Base-by-base conservation (phyloP, 345 rosid species). In the Rubroshorea leprosula region DNA sequence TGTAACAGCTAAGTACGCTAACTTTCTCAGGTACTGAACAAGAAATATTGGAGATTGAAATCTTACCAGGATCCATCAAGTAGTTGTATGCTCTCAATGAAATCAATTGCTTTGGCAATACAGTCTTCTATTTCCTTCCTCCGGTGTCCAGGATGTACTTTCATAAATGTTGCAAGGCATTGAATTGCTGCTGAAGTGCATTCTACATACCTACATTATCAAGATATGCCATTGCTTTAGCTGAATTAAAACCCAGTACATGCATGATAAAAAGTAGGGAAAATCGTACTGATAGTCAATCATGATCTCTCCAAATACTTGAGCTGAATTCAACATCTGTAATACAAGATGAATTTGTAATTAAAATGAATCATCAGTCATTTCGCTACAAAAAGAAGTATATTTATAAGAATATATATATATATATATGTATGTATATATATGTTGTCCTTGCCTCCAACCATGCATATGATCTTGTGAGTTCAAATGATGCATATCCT, bases 141-240 rank as follows among this genome's bases (percentile, higher is more conserved):
- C 38, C 74, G 60, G 54, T 85, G 63, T 0, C 20, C 41, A 5
- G 79, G 81, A 57, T 83, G 35, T 5, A 13, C 17, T 23, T 61
- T 64, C 53, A 1, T 58, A 62, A 85, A 83, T 17, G 71, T 27
- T 56, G 51, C 58, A 0, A 88, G 80, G 6, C 78, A 81, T 67
- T 85, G 86, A 62, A 85, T 83, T 53, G 74, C 93, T 5, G 93
- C 76, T 7, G 90, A 85, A 0, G 93, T 89, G 80, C 96, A 89
- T 49, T 89, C 96, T 56, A 83, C 90, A 13, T 81, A 85, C 67
- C 93, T 85, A 25, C 0, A 20, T 23, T 23, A 27, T 47, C 39
- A 41, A 19, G 16, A 6, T 51, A 35, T 35, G 23, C 8, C 31
- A 8, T 27, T 3, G 4, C 31, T 3, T 27, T 3, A 4, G 31